Conservation (phyloP, 345 rosid genomes). For the Moringa oleifera region DNA sequence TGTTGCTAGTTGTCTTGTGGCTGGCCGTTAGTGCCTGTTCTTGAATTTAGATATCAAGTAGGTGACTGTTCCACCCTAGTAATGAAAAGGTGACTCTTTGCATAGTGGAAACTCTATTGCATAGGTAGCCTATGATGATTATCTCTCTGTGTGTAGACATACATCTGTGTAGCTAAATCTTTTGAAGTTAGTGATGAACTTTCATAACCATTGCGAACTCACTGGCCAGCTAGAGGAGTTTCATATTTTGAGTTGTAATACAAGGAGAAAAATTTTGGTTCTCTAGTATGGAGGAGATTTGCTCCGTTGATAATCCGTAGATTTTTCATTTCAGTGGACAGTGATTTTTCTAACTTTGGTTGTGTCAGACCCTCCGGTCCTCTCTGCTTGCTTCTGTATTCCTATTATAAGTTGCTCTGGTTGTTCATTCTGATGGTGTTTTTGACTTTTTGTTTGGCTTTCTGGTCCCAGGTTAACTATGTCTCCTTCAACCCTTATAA, state of each 20-base stretch:
- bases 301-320: not conserved
- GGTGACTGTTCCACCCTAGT: not conserved
- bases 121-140: not conserved
- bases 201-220: too few species aligned
- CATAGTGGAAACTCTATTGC: not conserved
- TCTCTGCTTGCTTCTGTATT: too few species aligned
- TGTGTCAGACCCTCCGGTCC: too few species aligned
- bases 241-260: too few species aligned
- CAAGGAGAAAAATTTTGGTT: not conserved
- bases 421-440: too few species aligned
- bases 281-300: not conserved
- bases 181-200: too few species aligned
- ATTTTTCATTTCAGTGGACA: too few species aligned
- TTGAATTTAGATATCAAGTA: not conserved
- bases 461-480: constrained; percentile 55
- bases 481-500: constrained; percentile 82
- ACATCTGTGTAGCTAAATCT: not conserved
- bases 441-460: not conserved
- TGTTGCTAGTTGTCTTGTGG: not conserved
- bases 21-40: not conserved
- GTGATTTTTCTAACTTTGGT: too few species aligned
- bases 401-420: too few species aligned
- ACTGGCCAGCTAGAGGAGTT: too few species aligned
- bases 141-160: not conserved
- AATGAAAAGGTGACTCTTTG: not conserved